Evolutionary conservation across 495 filamentous ascomycete species (phyloP), one percentile per base, ranked within the genome.

Genomic region (Aspergillus baeticus): DNA sequence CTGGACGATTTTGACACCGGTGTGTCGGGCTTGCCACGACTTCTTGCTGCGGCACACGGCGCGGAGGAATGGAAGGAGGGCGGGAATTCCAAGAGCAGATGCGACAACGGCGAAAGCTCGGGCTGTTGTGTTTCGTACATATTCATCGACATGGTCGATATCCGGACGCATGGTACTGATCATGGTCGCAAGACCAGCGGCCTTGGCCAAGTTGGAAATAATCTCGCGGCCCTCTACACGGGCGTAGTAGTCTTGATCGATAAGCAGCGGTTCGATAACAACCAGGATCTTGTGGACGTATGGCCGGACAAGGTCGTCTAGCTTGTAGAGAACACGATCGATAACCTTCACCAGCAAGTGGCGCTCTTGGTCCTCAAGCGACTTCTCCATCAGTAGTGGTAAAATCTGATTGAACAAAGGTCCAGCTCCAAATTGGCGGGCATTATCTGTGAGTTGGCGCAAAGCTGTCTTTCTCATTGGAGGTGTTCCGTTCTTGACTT

Each of bases 401-500:
- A 99, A 82, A 57, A 99, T 98, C 71, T 99, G 95, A 72, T 97
- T 96, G 78, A 99, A 99, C 8, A 98, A 81, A 26, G 95, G 82
- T 0, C 91, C 93, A 31, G 95, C 92, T 42, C 95, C 95, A 67
- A 99, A 98, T 74, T 96, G 91, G 17, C 93, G 86, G 35, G 95
- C 95, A 70, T 97, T 98, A 67, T 99, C 95, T 22, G 95, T 99
- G 48, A 99, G 84, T 66, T 98, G 95, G 70, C 95, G 87, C 57
- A 99, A 82, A n/a, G 95, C 95, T 39, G 95, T 98, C 81, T 99
- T 99, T 73, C 95, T 81, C 95, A 98, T 98, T 2, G 95, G 92
- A 44, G 95, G 95, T 29, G 95, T 98, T 55, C 95, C 95, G 69
- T 99, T 99, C 83, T 99, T 99, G 77, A 99, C 93, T 74, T 98